These are phyloP conservation scores for Colletotrichum sublineola DNA, from an alignment of 2,329 filamentous ascomycete species.

Conservation along the genomic window DNA sequence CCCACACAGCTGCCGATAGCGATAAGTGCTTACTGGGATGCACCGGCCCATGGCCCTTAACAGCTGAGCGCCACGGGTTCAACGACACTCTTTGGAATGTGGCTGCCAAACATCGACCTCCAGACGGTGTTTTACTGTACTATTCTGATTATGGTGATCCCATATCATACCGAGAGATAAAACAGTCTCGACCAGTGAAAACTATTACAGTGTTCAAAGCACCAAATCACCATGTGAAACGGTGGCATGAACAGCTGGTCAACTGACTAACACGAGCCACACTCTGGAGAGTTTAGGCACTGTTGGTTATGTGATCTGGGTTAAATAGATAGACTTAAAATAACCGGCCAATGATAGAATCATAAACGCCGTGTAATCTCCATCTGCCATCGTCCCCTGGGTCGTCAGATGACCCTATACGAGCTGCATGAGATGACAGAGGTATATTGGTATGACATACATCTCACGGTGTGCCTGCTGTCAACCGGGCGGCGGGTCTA, in stretches of 20 bases:
- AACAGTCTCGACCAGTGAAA: not conserved
- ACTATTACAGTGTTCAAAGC: slow-evolving; percentile 9
- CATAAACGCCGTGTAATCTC: not conserved
- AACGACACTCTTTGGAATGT: not conserved
- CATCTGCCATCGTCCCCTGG: not conserved
- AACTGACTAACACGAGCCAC: slow-evolving; percentile 29
- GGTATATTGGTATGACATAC: not conserved
- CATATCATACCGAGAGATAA: not conserved
- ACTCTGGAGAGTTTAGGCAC: not conserved
- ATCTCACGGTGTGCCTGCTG: not conserved
- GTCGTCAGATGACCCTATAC: slow-evolving; percentile 11
- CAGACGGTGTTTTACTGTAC: not conserved
- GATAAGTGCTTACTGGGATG: slow-evolving; percentile 14
- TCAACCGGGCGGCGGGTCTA: not conserved
- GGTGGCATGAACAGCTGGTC: slow-evolving; percentile 15
- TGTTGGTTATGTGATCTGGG: not conserved
- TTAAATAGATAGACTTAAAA: not conserved
- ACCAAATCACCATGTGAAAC: slow-evolving; percentile 26
- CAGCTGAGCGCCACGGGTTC: not conserved
- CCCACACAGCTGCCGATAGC: slow-evolving; percentile 33
- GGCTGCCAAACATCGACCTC: not conserved
- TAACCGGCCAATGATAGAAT: not conserved
- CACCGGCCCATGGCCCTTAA: not conserved
- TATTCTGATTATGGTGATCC: not conserved
- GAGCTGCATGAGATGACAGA: slow-evolving; percentile 22